Evolutionary conservation across 495 filamentous ascomycete genomes (phyloP).

Genomic region (Poronia punctata): DNA sequence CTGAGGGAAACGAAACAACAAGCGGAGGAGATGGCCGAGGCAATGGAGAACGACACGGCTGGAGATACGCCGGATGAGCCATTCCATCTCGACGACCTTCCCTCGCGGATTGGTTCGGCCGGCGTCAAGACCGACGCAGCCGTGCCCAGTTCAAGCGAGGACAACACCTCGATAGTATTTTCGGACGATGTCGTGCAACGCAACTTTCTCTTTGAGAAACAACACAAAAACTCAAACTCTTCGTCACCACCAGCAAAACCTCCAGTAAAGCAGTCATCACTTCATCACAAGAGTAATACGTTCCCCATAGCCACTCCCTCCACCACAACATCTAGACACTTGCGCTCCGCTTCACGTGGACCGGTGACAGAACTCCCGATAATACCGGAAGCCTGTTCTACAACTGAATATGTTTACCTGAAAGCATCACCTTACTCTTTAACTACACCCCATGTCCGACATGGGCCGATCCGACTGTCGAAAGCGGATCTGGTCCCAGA

Average conservation of each 20-base stretch:
- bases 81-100: conserved; percentile 29
- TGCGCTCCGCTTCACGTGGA: conserved; percentile 6
- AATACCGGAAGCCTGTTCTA: conserved; percentile 35
- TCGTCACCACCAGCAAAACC: conserved; percentile 23
- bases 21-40: conserved; percentile 19
- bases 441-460: conserved; percentile 35
- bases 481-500: conserved; percentile 32
- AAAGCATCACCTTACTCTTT: conserved; percentile 35
- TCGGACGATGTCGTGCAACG: conserved; percentile 9
- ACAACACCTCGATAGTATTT: conserved; percentile 4
- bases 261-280: not conserved
- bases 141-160: conserved; percentile 8
- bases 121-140: conserved; percentile 12
- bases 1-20: conserved; percentile 26
- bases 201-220: conserved; percentile 11
- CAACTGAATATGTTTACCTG: conserved; percentile 34
- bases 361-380: conserved; percentile 30
- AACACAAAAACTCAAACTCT: conserved; percentile 16
- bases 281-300: conserved; percentile 16
- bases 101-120: conserved; percentile 21
- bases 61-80: conserved; percentile 30
- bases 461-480: conserved; percentile 42
- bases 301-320: too few species aligned
- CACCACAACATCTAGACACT: not conserved
- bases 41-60: conserved; percentile 18